Evolutionary conservation across 768 basidiomycete genomes (phyloP), one percentile per base, ranked within the genome.

Genomic region (Suillus spraguei): DNA sequence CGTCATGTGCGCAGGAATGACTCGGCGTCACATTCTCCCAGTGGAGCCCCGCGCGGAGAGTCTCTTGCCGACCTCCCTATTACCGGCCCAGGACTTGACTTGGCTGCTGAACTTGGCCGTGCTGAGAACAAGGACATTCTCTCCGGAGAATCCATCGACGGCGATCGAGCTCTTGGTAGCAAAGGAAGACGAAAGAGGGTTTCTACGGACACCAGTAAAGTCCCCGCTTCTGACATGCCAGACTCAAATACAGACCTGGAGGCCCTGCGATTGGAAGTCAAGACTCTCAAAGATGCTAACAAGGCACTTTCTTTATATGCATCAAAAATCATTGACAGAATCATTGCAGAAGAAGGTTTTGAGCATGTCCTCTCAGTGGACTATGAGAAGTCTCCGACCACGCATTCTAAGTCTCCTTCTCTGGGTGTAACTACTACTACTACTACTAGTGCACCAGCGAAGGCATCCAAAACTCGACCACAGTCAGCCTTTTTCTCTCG

Each of bases 271-370:
- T 84, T 79, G 13, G 97, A 99, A 76, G 89, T 97, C 73, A 97
- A 97, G 76, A 89, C 88, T 36, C 85, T 99, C 76, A 92, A 91
- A 74, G 96, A 97, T 73, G 94, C 94, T 50, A 98, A 97, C 81
- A 97, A 97, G 75, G 96, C 96, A 1, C 80, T 99, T 14, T 94
- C 94, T 20, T 78, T 98, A 46, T 99, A 99, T 71, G 95, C 96
- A 5, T 95, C 94, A 53, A 99, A 98, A 82, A 99, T 99, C 68
- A 92, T 99, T 70, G 97, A 99, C 79, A 87, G 96, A 52, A 97
- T 99, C 72, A 97, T 98, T 69, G 85, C 91, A 1, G 91, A 96
- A 75, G 96, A 97, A 76, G 95, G 95, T 28, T 98, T 97, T 77
- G 97, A 99, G 76, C 94, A 97, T 69, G 92, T 99, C 61, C 86